Percentiles rank a stretch among this genome's conserved stretches.
Conservation (phyloP, 768 basidiomycete species). For the Lentinula sp. region DNA sequence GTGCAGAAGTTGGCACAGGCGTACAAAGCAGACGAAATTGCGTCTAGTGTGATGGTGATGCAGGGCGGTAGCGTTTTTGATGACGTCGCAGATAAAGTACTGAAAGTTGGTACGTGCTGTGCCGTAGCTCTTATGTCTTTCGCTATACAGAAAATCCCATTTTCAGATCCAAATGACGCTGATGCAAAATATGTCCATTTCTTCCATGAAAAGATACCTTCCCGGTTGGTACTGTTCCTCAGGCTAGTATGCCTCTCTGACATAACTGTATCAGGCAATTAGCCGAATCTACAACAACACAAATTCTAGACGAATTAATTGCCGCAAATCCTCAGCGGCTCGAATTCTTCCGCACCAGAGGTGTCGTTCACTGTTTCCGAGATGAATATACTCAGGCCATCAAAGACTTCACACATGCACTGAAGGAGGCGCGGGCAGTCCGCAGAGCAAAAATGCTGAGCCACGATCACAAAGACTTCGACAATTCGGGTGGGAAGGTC, state of each 20-base stretch:
- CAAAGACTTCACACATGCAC: slow-evolving; percentile 76
- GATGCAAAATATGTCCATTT: slow-evolving; percentile 90
- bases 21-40: slow-evolving; percentile 85
- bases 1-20: slow-evolving; percentile 85
- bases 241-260: slow-evolving; percentile 7
- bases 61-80: slow-evolving; percentile 91
- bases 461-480: slow-evolving; percentile 29
- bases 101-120: slow-evolving; percentile 52
- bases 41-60: slow-evolving; percentile 93
- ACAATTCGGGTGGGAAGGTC: slow-evolving; percentile 9
- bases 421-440: slow-evolving; percentile 67
- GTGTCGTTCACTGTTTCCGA: slow-evolving; percentile 84
- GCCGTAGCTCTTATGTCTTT: not conserved
- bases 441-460: slow-evolving; percentile 51
- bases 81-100: slow-evolving; percentile 84
- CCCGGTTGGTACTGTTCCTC: slow-evolving; percentile 48
- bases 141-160: slow-evolving; percentile 1
- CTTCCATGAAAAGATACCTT: slow-evolving; percentile 94
- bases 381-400: slow-evolving; percentile 73
- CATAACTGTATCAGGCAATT: slow-evolving; percentile 52
- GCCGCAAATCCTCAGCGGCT: slow-evolving; percentile 65
- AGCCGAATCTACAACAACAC: slow-evolving; percentile 76
- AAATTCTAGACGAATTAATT: slow-evolving; percentile 77
- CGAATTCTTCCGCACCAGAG: slow-evolving; percentile 85
- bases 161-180: slow-evolving; percentile 62